Evolutionary conservation across 2,329 filamentous ascomycete genomes (phyloP).

Genomic region (Elsinoe fawcettii): DNA sequence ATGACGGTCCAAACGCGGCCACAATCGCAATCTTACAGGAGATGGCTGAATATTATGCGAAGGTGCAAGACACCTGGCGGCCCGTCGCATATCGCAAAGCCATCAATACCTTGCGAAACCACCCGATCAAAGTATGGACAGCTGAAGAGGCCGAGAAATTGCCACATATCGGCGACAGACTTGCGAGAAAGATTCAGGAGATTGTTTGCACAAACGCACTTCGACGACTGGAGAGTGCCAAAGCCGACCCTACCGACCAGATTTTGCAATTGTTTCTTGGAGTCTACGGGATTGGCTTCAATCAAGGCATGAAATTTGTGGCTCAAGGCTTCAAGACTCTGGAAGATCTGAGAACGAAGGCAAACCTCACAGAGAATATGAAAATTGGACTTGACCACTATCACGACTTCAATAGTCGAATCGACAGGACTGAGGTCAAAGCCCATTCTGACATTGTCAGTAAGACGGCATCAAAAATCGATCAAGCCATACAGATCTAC

Average conservation of each 20-base stretch:
- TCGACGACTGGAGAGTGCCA: conserved; percentile 62
- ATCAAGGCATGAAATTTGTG: conserved; percentile 68
- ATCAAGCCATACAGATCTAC: conserved; percentile 59
- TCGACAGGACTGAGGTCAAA: conserved; percentile 68
- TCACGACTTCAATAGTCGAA: conserved; percentile 67
- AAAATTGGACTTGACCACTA: conserved; percentile 70
- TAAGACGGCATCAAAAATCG: conserved; percentile 50
- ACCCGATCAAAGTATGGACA: conserved; percentile 56
- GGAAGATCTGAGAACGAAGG: conserved; percentile 58
- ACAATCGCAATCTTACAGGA: conserved; percentile 71
- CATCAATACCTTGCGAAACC: conserved; percentile 63
- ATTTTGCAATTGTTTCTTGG: conserved; percentile 62
- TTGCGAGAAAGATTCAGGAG: conserved; percentile 84
- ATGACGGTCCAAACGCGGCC: conserved; percentile 59
- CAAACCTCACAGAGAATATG: conserved; percentile 61
- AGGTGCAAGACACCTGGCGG: conserved; percentile 71
- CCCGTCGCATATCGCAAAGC: conserved; percentile 67
- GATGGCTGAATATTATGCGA: conserved; percentile 71
- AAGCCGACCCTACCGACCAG: conserved; percentile 57
- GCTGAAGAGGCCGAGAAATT: conserved; percentile 61
- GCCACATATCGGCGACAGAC: conserved; percentile 59
- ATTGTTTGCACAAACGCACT: conserved; percentile 69
- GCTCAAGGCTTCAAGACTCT: conserved; percentile 66
- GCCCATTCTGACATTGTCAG: conserved; percentile 60
- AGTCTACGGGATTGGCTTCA: conserved; percentile 69